Percentiles rank a stretch among this genome's conserved stretches.
Evolutionary conservation across 257 asterid genomes (phyloP).

Genomic region (Verbascum thapsus): DNA sequence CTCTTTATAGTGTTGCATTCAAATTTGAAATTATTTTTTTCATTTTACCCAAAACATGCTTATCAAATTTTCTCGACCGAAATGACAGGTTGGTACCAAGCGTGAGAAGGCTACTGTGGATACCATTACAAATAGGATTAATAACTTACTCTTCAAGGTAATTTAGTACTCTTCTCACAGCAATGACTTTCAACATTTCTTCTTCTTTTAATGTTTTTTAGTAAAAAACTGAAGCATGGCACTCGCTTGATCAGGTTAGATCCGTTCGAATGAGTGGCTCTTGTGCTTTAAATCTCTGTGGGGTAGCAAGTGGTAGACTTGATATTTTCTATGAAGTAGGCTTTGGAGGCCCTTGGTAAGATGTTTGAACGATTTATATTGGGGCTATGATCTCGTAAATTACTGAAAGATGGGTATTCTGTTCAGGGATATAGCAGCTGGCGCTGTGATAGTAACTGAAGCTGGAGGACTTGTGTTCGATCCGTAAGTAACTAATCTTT

Average conservation of each 20-base stretch:
- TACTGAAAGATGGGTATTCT: slow-evolving; percentile 20
- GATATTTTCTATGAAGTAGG: slow-evolving; percentile 78
- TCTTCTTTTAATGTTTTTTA: neutral
- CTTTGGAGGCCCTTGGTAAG: slow-evolving; percentile 87
- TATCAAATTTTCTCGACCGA: slow-evolving; percentile 23
- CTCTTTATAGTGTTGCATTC: neutral
- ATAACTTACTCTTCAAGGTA: slow-evolving; percentile 79
- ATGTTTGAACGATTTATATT: neutral
- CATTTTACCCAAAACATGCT: slow-evolving; percentile 18
- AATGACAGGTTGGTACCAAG: slow-evolving; percentile 70
- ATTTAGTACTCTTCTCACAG: slow-evolving; percentile 10
- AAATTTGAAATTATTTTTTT: neutral
- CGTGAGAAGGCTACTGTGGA: slow-evolving; percentile 72
- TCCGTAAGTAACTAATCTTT: slow-evolving; percentile 62
- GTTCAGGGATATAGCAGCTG: slow-evolving; percentile 87
- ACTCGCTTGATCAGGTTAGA: slow-evolving; percentile 57
- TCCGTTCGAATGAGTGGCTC: slow-evolving; percentile 90
- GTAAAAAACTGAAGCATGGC: slow-evolving; percentile 18
- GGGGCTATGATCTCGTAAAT: slow-evolving; percentile 7
- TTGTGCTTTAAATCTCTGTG: slow-evolving; percentile 85
- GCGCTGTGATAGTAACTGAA: slow-evolving; percentile 78
- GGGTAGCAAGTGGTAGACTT: slow-evolving; percentile 85
- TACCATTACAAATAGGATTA: slow-evolving; percentile 66
- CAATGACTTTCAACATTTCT: neutral
- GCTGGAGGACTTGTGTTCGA: slow-evolving; percentile 83